Evolutionary conservation across 139 green algal genomes (phyloP).

Genomic region (Ostreobium quekettii): DNA sequence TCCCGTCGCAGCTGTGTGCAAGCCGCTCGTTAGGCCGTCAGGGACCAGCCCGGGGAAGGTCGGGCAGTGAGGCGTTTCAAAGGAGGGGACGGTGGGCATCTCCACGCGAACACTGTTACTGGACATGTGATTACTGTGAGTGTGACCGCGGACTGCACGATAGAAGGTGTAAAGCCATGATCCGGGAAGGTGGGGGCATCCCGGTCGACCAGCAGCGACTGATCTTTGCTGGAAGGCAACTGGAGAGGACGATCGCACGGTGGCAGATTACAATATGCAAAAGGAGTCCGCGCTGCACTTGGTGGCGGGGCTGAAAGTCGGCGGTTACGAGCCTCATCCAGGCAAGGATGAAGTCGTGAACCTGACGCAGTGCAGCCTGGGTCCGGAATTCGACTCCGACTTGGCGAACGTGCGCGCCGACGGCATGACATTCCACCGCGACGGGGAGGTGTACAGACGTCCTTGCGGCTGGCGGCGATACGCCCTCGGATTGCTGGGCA

Average conservation of each 20-base stretch:
- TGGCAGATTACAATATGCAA: conserved; percentile 78
- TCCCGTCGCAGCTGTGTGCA: no score
- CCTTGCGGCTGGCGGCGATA: not conserved
- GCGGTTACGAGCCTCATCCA: no score
- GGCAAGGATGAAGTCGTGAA: conserved; percentile 64
- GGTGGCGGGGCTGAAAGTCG: conserved; percentile 51
- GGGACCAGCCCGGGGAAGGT: no score
- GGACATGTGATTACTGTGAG: no score
- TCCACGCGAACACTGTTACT: no score
- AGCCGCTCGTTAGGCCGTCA: no score
- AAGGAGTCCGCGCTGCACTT: conserved; percentile 46
- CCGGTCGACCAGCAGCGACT: conserved; percentile 76
- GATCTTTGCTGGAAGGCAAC: conserved; percentile 83
- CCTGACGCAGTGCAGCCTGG: not conserved
- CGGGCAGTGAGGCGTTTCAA: no score
- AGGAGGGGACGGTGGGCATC: no score
- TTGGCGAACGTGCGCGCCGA: not conserved
- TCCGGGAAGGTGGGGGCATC: conserved; percentile 29
- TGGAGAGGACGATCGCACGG: conserved; percentile 73
- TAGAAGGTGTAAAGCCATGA: conserved; percentile 3
- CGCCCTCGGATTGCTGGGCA: not conserved
- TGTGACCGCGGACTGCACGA: no score
- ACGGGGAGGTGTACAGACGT: not conserved
- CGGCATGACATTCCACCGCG: not conserved
- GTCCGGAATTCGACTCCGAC: not conserved